Evolutionary conservation across 305 asterid genomes (phyloP).

Genomic region (Fraxinus platypoda): DNA sequence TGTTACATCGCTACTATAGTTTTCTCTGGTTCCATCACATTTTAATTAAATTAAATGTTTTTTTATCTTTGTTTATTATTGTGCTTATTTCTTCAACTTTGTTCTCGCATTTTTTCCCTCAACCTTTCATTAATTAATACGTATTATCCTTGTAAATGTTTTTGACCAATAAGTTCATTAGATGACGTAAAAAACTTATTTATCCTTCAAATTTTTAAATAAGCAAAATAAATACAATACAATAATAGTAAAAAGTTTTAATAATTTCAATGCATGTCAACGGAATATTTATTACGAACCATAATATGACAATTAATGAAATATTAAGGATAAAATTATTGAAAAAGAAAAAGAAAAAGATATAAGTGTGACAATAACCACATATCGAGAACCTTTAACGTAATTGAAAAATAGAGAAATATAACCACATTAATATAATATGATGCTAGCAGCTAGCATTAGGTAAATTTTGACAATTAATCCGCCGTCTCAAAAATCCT

Average conservation of each 20-base stretch:
- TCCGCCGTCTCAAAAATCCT: not conserved
- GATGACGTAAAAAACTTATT: too few relatives aligned
- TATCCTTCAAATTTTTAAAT: too few relatives aligned
- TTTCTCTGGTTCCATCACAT: not conserved
- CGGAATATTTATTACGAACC: not conserved
- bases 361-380: too few relatives aligned
- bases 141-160: too few relatives aligned
- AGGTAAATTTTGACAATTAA: not conserved
- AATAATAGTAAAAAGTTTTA: too few relatives aligned
- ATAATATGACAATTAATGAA: not conserved
- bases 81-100: not conserved
- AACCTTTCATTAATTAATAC: too few relatives aligned
- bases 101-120: too few relatives aligned
- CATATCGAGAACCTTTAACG: not conserved
- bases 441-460: not conserved
- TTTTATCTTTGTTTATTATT: too few relatives aligned
- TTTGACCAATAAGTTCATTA: not conserved
- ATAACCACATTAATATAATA: not conserved
- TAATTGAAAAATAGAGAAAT: not conserved
- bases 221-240: not conserved
- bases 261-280: not conserved
- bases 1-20: not conserved
- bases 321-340: not conserved
- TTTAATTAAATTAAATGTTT: not conserved
- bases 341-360: not conserved